These are phyloP conservation scores for Collybia mongolica DNA, from an alignment of 768 basidiomycete species.

Conservation along the genomic window DNA sequence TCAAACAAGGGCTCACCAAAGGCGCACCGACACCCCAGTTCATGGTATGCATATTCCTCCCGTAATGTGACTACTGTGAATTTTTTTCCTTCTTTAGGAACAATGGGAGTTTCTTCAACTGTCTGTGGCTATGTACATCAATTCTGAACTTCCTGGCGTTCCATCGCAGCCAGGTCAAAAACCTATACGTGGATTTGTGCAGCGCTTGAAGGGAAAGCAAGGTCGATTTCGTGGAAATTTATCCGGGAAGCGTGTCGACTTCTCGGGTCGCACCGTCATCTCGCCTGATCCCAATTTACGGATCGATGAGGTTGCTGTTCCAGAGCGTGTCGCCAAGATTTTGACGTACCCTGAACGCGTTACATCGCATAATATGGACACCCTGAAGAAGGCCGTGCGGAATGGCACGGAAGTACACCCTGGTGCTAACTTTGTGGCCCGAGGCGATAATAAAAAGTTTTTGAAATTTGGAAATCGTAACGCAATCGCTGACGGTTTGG, in stretches of 20 bases:
- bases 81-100: slow-evolving; percentile 50
- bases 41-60: slow-evolving; percentile 55
- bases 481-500: slow-evolving; percentile 77
- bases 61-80: not conserved
- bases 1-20: slow-evolving; percentile 85
- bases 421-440: slow-evolving; percentile 91
- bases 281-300: slow-evolving; percentile 98
- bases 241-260: slow-evolving; percentile 98
- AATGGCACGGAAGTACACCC: slow-evolving; percentile 93
- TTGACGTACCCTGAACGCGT: slow-evolving; percentile 97
- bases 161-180: slow-evolving; percentile 86
- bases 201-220: slow-evolving; percentile 97
- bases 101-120: slow-evolving; percentile 98
- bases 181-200: slow-evolving; percentile 96
- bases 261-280: slow-evolving; percentile 97
- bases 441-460: slow-evolving; percentile 86
- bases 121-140: slow-evolving; percentile 96
- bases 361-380: slow-evolving; percentile 84
- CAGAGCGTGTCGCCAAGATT: slow-evolving; percentile 91
- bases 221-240: slow-evolving; percentile 98
- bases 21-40: slow-evolving; percentile 87
- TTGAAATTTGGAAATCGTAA: slow-evolving; percentile 82
- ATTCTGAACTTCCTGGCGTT: slow-evolving; percentile 94
- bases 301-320: slow-evolving; percentile 98
- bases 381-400: slow-evolving; percentile 70